Base-by-base conservation (phyloP, 139 green algal genomes). In the Picocystis salinarum region DNA sequence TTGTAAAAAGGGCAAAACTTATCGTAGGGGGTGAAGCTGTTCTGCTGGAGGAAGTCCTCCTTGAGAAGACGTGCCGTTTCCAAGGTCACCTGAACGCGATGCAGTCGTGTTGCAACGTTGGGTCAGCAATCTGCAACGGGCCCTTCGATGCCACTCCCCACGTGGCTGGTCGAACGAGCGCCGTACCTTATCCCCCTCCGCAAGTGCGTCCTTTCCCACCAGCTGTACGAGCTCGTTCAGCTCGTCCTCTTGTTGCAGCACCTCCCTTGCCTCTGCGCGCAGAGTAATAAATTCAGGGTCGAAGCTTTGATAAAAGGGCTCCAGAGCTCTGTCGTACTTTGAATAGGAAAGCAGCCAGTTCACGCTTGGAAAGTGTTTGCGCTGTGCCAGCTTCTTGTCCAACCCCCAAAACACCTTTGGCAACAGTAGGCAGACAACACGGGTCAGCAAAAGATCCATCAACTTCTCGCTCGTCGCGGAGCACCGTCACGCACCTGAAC, bases 141-240 rank as follows among this genome's bases (percentile, higher is more conserved):
- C n/a, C n/a, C n/a, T n/a, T n/a, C n/a, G n/a, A n/a, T n/a, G n/a
- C n/a, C n/a, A n/a, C n/a, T n/a, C n/a, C n/a, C n/a, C n/a, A n/a
- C n/a, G n/a, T n/a, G n/a, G n/a, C n/a, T n/a, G n/a, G n/a, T n/a
- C n/a, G n/a, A n/a, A n/a, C n/a, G n/a, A n/a, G n/a, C n/a, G n/a
- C n/a, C n/a, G n/a, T n/a, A n/a, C 82, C 72, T 98, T 98, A 71
- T 98, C 88, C 0, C 48, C 71, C 67, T 98, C 88, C 12, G 88
- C 88, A 25, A 98, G 69, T 20, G 88, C 71, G 49, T 98, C 88
- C 74, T 96, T 96, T 49, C 88, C 88, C 20, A 98, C 88, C 23
- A 98, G 81, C 74, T 97, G 87, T 62, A 98, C 88, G 48, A 98
- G 96, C 61, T 98, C 88, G 54, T 94, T 98, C 22, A 98, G 75